phyloP scores from a whole-genome alignment of 2,329 filamentous ascomycete species.

The Monilinia aucupariae region DNA sequence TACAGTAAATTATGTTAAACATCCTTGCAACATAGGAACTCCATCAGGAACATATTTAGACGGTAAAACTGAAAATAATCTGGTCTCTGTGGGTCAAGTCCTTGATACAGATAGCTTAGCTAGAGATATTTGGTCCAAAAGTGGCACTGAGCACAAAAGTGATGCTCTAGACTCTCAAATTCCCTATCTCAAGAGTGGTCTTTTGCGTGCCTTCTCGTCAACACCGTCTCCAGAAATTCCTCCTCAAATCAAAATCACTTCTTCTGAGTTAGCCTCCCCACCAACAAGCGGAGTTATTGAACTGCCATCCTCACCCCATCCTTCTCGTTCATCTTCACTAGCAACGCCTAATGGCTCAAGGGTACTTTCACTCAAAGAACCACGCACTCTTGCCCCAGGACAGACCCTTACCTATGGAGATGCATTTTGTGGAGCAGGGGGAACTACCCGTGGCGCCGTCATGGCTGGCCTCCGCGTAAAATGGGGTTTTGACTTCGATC shows the following conservation, averaged over 20 bases:
- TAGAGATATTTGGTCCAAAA: not conserved
- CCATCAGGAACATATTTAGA: not conserved
- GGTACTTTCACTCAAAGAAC: slow-evolving; percentile 12
- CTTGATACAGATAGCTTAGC: not conserved
- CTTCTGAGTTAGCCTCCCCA: slow-evolving; percentile 20
- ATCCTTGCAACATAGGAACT: slow-evolving; percentile 5
- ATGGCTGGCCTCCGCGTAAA: slow-evolving; percentile 53
- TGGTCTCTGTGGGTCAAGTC: too few species aligned
- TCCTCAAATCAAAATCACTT: slow-evolving; percentile 18
- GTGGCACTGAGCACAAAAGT: not conserved
- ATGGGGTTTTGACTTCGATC: slow-evolving; percentile 58
- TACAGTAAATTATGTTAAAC: slow-evolving; percentile 1
- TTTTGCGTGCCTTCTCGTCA: not conserved
- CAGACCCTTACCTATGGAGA: slow-evolving; percentile 65
- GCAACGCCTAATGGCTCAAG: slow-evolving; percentile 11
- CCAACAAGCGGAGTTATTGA: slow-evolving; percentile 27
- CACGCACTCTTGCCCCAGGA: slow-evolving; percentile 26
- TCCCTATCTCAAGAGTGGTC: not conserved
- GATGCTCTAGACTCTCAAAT: not conserved
- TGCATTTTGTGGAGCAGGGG: slow-evolving; percentile 67
- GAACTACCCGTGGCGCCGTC: slow-evolving; percentile 59
- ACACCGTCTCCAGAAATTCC: slow-evolving; percentile 3
- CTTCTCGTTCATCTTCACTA: not conserved
- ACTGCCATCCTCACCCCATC: not conserved
- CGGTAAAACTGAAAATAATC: too few species aligned